These are phyloP conservation scores for Claviceps sp. DNA, from an alignment of 2,329 filamentous ascomycete species.

Conservation along the genomic window DNA sequence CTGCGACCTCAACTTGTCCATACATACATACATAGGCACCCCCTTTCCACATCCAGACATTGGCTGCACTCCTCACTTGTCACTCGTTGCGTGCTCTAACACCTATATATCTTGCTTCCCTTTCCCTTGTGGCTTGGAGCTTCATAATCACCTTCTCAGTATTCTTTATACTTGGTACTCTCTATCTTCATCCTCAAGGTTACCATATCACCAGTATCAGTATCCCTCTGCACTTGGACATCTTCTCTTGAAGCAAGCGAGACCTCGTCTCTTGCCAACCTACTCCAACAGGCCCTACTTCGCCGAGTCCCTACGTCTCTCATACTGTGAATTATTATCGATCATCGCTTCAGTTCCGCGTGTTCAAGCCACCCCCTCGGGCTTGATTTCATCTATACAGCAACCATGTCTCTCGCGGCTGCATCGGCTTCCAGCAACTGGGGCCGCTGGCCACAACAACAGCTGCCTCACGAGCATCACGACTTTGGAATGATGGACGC, in stretches of 20 bases:
- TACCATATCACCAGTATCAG: no score
- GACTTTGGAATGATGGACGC: slow-evolving; percentile 36
- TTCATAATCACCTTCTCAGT: neutral
- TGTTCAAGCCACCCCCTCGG: neutral
- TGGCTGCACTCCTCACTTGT: neutral
- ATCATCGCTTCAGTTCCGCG: neutral
- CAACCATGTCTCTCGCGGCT: slow-evolving; percentile 33
- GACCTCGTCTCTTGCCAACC: no score
- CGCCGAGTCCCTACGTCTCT: no score
- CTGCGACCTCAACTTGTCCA: slow-evolving; percentile 1
- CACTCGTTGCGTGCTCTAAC: neutral
- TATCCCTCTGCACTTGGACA: no score
- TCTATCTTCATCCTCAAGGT: no score
- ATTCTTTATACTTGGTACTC: neutral
- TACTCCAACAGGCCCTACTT: no score
- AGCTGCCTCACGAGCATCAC: slow-evolving; percentile 29
- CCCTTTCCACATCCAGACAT: slow-evolving; percentile 2
- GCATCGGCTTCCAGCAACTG: slow-evolving; percentile 34
- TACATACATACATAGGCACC: neutral
- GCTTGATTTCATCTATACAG: neutral
- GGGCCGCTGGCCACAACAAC: slow-evolving; percentile 40
- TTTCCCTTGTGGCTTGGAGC: neutral
- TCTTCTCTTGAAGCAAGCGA: no score
- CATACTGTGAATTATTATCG: neutral
- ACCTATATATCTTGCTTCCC: slow-evolving; percentile 5